A percentile compares a stretch with the other conserved stretches of the same genome.
These are phyloP conservation scores for Cicer chorassanicum DNA, from an alignment of 306 rosid genomes.

Conservation along the genomic window DNA sequence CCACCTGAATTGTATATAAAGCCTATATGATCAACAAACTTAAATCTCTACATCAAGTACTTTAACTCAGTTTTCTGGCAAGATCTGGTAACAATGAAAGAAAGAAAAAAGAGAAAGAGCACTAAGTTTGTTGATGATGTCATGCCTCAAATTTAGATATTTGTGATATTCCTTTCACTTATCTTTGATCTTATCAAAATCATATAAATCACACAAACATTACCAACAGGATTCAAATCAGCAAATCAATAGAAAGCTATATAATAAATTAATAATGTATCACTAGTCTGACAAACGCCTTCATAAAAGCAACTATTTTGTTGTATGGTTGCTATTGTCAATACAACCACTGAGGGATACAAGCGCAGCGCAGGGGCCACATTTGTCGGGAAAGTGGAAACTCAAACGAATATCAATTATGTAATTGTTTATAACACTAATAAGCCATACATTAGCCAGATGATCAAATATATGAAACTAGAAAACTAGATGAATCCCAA, in stretches of 20 bases:
- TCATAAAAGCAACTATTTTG: conserved; percentile 7
- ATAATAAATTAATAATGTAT: background rate
- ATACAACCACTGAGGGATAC: background rate
- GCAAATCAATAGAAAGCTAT: background rate
- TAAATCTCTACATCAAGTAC: background rate
- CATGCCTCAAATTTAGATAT: background rate
- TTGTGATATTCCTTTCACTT: conserved; percentile 11
- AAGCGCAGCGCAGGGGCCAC: background rate
- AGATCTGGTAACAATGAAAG: background rate
- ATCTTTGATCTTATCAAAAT: conserved; percentile 22
- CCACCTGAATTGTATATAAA: background rate
- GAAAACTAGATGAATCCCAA: background rate
- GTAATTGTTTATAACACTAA: background rate
- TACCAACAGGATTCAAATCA: conserved; percentile 2
- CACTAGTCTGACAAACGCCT: background rate
- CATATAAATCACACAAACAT: conserved; percentile 25
- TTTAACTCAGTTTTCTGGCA: conserved; percentile 19
- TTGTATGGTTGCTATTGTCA: background rate
- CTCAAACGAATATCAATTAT: background rate
- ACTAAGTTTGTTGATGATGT: background rate
- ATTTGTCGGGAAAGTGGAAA: conserved; percentile 10
- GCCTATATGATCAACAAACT: conserved; percentile 12
- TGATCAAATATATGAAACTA: background rate
- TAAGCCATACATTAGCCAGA: background rate
- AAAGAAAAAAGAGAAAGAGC: background rate